A percentile compares a stretch with the other conserved stretches of the same genome.
Evolutionary conservation across 208 protist genomes (phyloP).

Genomic region (Vickermania spadyakhi): DNA sequence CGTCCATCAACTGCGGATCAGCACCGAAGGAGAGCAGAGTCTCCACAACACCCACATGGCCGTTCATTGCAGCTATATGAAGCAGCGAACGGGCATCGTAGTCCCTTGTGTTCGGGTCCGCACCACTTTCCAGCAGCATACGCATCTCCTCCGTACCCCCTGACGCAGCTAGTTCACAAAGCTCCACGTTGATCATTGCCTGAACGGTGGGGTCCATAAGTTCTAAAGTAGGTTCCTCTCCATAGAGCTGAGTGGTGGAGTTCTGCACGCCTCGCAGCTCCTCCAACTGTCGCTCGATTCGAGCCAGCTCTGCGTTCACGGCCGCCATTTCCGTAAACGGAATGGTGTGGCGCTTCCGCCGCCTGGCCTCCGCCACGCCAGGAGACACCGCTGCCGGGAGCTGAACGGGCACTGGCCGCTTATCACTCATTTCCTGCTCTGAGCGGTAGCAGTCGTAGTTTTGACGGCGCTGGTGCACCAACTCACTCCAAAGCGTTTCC

Average conservation of each 20-base stretch:
- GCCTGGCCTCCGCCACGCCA: neutral
- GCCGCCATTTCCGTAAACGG: conserved; percentile 63
- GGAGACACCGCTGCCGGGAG: neutral
- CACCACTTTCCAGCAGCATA: conserved; percentile 59
- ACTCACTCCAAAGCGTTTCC: too few species aligned
- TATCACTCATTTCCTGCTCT: neutral
- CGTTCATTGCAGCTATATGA: conserved; percentile 66
- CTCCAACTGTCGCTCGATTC: conserved; percentile 50
- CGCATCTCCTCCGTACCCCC: conserved; percentile 58
- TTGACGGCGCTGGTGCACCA: too few species aligned
- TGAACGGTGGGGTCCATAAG: conserved; percentile 33
- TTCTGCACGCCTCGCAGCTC: conserved; percentile 14
- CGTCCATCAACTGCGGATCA: conserved; percentile 31
- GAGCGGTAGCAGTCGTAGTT: too few species aligned
- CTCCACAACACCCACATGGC: conserved; percentile 36
- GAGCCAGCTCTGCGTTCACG: conserved; percentile 62
- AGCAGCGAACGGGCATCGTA: conserved; percentile 75
- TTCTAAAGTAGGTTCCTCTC: conserved; percentile 18
- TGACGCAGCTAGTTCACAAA: conserved; percentile 62
- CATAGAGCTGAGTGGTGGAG: conserved; percentile 3
- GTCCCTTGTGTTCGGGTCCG: conserved; percentile 66
- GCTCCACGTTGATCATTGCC: conserved; percentile 70
- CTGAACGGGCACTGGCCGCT: neutral
- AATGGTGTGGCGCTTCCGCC: conserved; percentile 21
- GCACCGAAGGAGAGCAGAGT: conserved; percentile 64